Evolutionary conservation across 257 asterid genomes (phyloP).

Genomic region (Anisodus tanguticus): DNA sequence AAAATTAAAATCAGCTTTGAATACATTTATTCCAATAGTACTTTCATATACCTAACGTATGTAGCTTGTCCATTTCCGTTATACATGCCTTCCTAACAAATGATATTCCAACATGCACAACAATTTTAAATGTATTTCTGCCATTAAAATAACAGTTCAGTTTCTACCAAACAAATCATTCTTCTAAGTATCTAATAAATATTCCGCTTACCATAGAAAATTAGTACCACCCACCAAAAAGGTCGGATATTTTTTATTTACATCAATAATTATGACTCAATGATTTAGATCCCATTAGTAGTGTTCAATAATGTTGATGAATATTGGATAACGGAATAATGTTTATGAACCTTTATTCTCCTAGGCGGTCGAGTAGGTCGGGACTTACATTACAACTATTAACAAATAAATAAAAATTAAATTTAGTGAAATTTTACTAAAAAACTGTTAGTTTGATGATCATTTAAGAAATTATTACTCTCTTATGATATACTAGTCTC

Average conservation of each 20-base stretch:
- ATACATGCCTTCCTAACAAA: slow-evolving; percentile 8
- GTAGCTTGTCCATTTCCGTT: background rate
- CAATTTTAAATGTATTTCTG: background rate
- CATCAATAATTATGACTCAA: background rate
- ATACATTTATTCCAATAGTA: background rate
- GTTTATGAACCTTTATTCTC: background rate
- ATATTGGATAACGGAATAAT: background rate
- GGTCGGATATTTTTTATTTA: background rate
- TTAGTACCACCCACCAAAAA: background rate
- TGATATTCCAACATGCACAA: background rate
- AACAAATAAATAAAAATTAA: background rate
- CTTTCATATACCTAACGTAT: background rate
- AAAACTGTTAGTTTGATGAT: background rate
- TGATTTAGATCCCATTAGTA: background rate
- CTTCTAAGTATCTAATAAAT: background rate
- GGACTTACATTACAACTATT: background rate
- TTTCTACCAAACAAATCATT: background rate
- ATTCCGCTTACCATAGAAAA: background rate
- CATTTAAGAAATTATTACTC: background rate
- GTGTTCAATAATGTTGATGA: background rate
- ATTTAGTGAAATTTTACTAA: background rate
- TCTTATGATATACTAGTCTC: no score
- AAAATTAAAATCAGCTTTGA: background rate
- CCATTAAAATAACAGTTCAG: background rate
- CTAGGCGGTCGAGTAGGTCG: background rate